These are phyloP conservation scores for Epichloe hybrida DNA, from an alignment of 2,329 filamentous ascomycete species.

Conservation along the genomic window DNA sequence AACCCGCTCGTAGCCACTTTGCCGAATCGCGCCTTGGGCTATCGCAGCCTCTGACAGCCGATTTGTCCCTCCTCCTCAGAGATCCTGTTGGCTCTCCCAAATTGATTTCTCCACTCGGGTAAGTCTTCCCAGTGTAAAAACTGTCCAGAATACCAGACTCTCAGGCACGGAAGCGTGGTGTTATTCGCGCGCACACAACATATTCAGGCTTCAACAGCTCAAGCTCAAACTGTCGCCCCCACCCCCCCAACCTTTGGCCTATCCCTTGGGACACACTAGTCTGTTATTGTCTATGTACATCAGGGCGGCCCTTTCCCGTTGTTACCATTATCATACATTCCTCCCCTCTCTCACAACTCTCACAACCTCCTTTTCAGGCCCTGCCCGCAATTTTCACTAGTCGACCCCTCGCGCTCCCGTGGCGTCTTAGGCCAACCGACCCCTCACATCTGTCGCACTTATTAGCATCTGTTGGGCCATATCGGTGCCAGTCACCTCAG, in stretches of 20 bases:
- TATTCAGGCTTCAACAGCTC: slow-evolving; percentile 15
- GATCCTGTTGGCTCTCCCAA: not conserved
- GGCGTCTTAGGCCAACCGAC: slow-evolving; percentile 6
- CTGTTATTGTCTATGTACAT: not conserved
- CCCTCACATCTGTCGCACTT: slow-evolving; percentile 9
- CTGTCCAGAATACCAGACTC: not conserved
- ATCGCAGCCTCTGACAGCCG: not conserved
- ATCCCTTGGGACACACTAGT: not conserved
- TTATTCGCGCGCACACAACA: not conserved
- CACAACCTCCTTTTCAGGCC: not conserved
- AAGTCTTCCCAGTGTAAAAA: not conserved
- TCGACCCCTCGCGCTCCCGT: slow-evolving; percentile 5
- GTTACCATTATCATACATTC: not conserved
- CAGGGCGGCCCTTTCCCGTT: not conserved
- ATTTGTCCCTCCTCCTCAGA: not conserved
- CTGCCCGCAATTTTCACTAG: not conserved
- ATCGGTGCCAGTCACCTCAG: not conserved
- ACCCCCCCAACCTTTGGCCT: not conserved
- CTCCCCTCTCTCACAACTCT: not conserved
- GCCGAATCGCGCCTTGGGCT: not conserved
- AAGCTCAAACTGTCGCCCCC: not conserved
- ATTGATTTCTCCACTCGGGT: not conserved
- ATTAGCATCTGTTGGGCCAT: slow-evolving; percentile 1
- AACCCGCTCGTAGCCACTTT: slow-evolving; percentile 1
- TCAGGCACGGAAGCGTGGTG: not conserved